Base-by-base conservation (phyloP, 2,329 filamentous ascomycete genomes). In the Paraphoma chrysanthemicola region DNA sequence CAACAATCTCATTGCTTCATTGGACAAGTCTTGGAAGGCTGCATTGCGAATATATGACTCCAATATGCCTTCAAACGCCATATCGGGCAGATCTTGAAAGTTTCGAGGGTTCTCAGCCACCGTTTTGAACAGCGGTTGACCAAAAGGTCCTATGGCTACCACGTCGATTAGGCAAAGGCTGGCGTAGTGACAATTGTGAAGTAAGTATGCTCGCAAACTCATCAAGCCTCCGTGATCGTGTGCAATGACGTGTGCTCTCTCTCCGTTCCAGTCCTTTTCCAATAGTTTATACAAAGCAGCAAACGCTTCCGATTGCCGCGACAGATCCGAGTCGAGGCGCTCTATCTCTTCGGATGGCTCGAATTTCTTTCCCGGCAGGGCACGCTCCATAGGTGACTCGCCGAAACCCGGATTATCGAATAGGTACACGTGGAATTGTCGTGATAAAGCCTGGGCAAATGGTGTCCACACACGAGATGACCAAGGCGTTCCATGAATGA, bases 401-500 rank as follows among this genome's bases (percentile, higher is more conserved):
- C 63, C 63, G 23, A 68, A 68, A 4, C 65, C 63, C 11, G 65
- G 55, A 51, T 63, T 68, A 49, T 68, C 65, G 51, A 57, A 65
- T 23, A 67, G 53, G 42, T 66, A 64, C 12, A 66, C 59, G 52
- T 60, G 63, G 42, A 54, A 64, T 18, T 56, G 29, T 11, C 51
- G 50, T 4, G 63, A 62, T 23, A 67, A 45, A 29, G 61, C 51
- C 11, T 56, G 50, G 5, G 65, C 63, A 42, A 58, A 58, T n/a
- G 63, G 57, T 4, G 17, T 14, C 63, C 63, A 68, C 44, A 64
- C 59, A 14, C 52, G 63, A 11, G 60, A 66, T n/a, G 60, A 60
- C 64, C 64, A 67, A n/a, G 64, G 63, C 2, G 64, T 67, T n/a
- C 64, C 64, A 36, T 67, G 64, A 31, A 67, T 61, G 47, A 66